phyloP scores from a whole-genome alignment of 805 yeast genomes.

The Starmerella stigmatis region DNA sequence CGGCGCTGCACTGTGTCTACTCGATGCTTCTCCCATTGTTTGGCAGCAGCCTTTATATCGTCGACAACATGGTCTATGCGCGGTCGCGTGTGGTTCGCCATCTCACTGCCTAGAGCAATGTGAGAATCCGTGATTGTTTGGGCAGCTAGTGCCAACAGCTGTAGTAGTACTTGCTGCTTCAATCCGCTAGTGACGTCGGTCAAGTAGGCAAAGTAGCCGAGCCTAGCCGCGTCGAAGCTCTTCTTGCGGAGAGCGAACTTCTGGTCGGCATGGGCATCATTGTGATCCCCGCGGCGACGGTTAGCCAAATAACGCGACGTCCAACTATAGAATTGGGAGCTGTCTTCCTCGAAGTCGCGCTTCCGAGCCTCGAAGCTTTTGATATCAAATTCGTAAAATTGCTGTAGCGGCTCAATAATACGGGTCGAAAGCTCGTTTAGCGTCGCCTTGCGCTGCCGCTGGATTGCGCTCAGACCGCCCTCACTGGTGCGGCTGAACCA shows the following conservation, averaged over 20 bases:
- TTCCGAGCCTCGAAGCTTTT: slow-evolving; percentile 34
- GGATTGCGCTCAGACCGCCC: slow-evolving; percentile 26
- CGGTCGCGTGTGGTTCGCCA: slow-evolving; percentile 27
- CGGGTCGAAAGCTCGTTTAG: slow-evolving; percentile 28
- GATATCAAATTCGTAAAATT: slow-evolving; percentile 35
- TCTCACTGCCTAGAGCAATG: slow-evolving; percentile 25
- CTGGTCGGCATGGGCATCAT: slow-evolving; percentile 31
- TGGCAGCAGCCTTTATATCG: slow-evolving; percentile 30
- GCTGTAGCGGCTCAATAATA: slow-evolving; percentile 33
- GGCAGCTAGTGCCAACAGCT: slow-evolving; percentile 31
- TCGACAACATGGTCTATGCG: slow-evolving; percentile 28
- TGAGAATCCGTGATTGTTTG: slow-evolving; percentile 29
- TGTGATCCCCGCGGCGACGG: slow-evolving; percentile 25
- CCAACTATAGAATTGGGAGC: slow-evolving; percentile 38
- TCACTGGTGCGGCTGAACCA: slow-evolving; percentile 22
- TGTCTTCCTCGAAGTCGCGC: slow-evolving; percentile 38
- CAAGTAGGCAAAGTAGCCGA: slow-evolving; percentile 35
- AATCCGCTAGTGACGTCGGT: slow-evolving; percentile 37
- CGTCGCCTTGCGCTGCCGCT: slow-evolving; percentile 21
- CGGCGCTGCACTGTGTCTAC: slow-evolving; percentile 33
- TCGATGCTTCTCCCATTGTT: slow-evolving; percentile 32
- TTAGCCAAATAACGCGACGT: slow-evolving; percentile 34
- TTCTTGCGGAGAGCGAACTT: slow-evolving; percentile 35
- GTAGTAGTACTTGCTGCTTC: slow-evolving; percentile 33
- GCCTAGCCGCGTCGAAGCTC: slow-evolving; percentile 34